A percentile compares a stretch with the other conserved stretches of the same genome.
Evolutionary conservation across 805 yeast genomes (phyloP).

Genomic region (Saturnispora halmiae): DNA sequence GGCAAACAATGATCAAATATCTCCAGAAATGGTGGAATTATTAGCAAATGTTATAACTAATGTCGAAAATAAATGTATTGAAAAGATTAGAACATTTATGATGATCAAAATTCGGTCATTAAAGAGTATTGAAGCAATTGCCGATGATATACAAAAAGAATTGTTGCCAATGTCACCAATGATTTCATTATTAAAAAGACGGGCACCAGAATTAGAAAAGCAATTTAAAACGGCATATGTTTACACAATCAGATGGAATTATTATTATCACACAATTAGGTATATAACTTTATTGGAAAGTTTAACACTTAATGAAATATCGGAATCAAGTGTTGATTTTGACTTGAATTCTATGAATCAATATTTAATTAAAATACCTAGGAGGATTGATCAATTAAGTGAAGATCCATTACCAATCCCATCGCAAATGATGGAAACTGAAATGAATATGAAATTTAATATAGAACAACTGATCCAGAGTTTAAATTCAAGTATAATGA

Average conservation of each 20-base stretch:
- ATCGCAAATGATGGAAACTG: conserved; percentile 65
- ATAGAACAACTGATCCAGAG: conserved; percentile 67
- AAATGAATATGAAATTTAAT: conserved; percentile 41
- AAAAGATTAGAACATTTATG: conserved; percentile 64
- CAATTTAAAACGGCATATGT: conserved; percentile 75
- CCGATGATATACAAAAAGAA: conserved; percentile 65
- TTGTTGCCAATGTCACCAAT: conserved; percentile 56
- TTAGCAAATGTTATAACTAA: conserved; percentile 33
- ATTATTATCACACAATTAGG: conserved; percentile 65
- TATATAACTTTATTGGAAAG: conserved; percentile 66
- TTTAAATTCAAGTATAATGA: conserved; percentile 62
- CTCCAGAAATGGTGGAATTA: conserved; percentile 18
- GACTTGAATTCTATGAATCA: conserved; percentile 35
- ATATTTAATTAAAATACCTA: conserved; percentile 46
- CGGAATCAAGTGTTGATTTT: conserved; percentile 27
- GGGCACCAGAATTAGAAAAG: conserved; percentile 53
- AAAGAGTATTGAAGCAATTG: conserved; percentile 54
- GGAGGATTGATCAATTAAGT: conserved; percentile 47
- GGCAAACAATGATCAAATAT: conserved; percentile 27
- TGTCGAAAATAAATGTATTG: conserved; percentile 57
- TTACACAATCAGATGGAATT: conserved; percentile 92
- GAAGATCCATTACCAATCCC: conserved; percentile 55
- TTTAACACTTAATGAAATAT: conserved; percentile 47
- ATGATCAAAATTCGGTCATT: conserved; percentile 57
- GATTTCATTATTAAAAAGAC: conserved; percentile 44